Evolutionary conservation across 352 stramenopile genomes (phyloP).

Genomic region (Pythium biforme): DNA sequence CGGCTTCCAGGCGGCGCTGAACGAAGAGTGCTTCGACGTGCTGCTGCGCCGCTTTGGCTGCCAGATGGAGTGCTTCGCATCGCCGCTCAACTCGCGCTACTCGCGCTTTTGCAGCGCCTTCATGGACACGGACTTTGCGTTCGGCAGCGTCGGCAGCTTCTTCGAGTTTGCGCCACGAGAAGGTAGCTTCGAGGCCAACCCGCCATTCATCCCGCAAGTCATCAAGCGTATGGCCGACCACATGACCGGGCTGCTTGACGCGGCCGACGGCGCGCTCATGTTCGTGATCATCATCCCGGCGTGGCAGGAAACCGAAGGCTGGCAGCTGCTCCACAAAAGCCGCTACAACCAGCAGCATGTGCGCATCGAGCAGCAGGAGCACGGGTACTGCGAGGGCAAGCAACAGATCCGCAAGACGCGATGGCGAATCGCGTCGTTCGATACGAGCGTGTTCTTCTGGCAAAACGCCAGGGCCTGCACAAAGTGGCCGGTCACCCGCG

Average conservation of each 20-base stretch:
- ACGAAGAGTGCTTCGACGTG: constrained; percentile 91
- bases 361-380: constrained; percentile 78
- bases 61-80: constrained; percentile 93
- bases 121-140: constrained; percentile 81
- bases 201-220: constrained; percentile 92
- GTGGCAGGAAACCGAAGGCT: constrained; percentile 86
- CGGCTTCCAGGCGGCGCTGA: constrained; percentile 91
- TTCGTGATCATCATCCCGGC: constrained; percentile 92
- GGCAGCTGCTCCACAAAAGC: constrained; percentile 74
- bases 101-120: constrained; percentile 90
- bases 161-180: constrained; percentile 89
- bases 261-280: constrained; percentile 61
- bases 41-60: constrained; percentile 90
- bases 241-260: constrained; percentile 80
- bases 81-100: constrained; percentile 93
- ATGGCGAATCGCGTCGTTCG: constrained; percentile 92
- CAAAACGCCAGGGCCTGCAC: constrained; percentile 85
- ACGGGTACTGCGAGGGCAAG: constrained; percentile 91
- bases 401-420: constrained; percentile 88
- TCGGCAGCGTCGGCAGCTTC: constrained; percentile 92
- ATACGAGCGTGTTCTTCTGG: constrained; percentile 96
- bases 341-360: constrained; percentile 75
- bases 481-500: constrained; percentile 69
- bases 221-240: constrained; percentile 90
- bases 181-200: constrained; percentile 93